Base-by-base conservation (phyloP, 371 early-diverging fungal species). In the Blastocladiella emersonii region DNA sequence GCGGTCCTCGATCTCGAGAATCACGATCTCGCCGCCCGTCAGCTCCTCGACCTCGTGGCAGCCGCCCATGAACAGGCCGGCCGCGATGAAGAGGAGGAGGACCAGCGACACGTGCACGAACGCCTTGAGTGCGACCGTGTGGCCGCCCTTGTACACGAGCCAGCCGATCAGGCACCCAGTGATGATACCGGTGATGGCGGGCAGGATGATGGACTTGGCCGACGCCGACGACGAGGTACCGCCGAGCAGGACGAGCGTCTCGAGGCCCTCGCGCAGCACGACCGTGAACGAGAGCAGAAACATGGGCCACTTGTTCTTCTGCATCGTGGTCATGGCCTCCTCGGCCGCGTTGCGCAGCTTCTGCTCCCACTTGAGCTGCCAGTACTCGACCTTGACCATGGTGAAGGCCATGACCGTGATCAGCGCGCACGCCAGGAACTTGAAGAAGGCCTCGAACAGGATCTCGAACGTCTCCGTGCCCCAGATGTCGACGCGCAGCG, bases 341-440 rank as follows among this genome's bases (percentile, higher is more conserved):
- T 10, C 0, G 25, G 59, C 35, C 25, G 59, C 59, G 13, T 19
- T 8, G 30, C 30, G 27, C 19, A 59, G 32, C 44, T 59, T 59
- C 25, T 21, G 37, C 37, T 37, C 59, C 59, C 59, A 59, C 44
- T 59, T 59, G 36, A 25, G 36, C 44, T 59, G 59, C 59, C 59
- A 59, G 15, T 34, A 25, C 44, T 59, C 41, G 43, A 36, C 44
- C 21, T 43, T n/a, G 15, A 59, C 25, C 36, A 59, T 34, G 30
- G 59, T 59, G 59, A 59, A 59, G 17, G 19, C 34, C 59, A 59
- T 32, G 59, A 37, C 10, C 25, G 59, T 41, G 25, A 59, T 37
- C 13, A 59, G 12, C 17, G 21, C 37, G 1, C 12, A 3, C 1
- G 59, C 59, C 12, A 59, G 8, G 15, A 27, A 15, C 59, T 25